Evolutionary conservation across 352 stramenopile species (phyloP), one percentile per base, ranked within the genome.

Genomic region (Pythium aquatile): DNA sequence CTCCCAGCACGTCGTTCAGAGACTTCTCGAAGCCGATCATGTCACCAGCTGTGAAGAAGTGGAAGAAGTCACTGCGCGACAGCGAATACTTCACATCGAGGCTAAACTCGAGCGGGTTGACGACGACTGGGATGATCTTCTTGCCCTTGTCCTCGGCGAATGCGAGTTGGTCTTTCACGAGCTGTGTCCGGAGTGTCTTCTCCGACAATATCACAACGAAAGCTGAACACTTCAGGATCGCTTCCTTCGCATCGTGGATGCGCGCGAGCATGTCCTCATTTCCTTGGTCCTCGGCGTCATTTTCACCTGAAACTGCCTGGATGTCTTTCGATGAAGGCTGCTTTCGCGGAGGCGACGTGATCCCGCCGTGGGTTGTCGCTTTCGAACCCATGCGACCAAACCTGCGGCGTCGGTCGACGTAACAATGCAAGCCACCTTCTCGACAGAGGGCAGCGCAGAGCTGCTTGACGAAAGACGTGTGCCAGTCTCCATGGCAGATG

Each of bases 121-220:
- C 78, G 7, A 90, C 83, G 0, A 94, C 74, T 0, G 85, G 83
- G 20, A 93, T 66, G 53, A 94, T 91, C 29, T 78, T 83, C 66
- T 93, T 93, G 54, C 85, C 83, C 61, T 94, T 94, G 71, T 92
- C 83, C 63, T 94, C 86, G 0, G 83, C 86, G 49, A 93, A 94
- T 13, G 86, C 83, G 14, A 94, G 70, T 58, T 94, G 83, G 53
- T 93, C 83, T 51, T 84, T 87, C 24, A 93, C 77, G 1, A 93
- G 58, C 53, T 94, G 81, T 46, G 80, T 93, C 5, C 69, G 58
- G 26, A 92, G 44, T 0, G 85, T 94, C 57, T 92, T 89, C 39
- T 89, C 79, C 2, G 83, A 93, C 0, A 94, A 55, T 16, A 94
- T 73, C 32, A 92, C 57, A 5, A 91, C 75, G 56, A 92, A 92